Evolutionary conservation across 148 eudicot species (phyloP), one percentile per base, ranked within the genome.

Genomic region (Silene conica): DNA sequence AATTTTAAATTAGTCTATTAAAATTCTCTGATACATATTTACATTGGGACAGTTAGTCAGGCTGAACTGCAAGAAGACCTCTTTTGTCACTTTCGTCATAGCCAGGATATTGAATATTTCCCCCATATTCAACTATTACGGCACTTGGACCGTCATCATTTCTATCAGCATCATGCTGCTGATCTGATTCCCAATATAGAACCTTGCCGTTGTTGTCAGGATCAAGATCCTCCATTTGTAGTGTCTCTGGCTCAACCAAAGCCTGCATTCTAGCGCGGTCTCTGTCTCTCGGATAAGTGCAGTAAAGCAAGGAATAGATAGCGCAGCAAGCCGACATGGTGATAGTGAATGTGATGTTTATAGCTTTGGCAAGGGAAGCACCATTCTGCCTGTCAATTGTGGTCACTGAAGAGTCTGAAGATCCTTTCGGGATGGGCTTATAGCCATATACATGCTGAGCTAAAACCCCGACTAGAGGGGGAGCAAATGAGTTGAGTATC

Each of bases 251-350:
- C 18, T 88, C 93, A 12, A 85, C 77, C 28, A 88, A 58, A 28
- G 86, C 85, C 9, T 87, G 81, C 97, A 89, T 89, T 66, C 77
- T 82, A 9, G 98, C 97, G 0, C 88, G 83, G 1, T 91, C 97
- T 60, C 90, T 89, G 71, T 94, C 98, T 77, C 91, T 85, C 0
- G 98, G 97, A 67, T 94, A 94, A 0, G 96, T 91, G 71, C 87
- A 89, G 70, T 94, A 89, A 52, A 94, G 89, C 68, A 88, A 86
- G 5, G 97, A 91, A 80, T 91, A 94, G 64, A 91, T 77, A 52
- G 80, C 52, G 59, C 86, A 86, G 56, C 97, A 94, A 0, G 92
- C 57, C 6, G 86, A 57, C 86, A 91, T 85, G 28, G 98, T 90
- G 71, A 89, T 58, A 62, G 86, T 82, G 73, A 89, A 88, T 20